These are phyloP conservation scores for Pythium rishiriense DNA, from an alignment of 352 stramenopile species.

Conservation along the genomic window DNA sequence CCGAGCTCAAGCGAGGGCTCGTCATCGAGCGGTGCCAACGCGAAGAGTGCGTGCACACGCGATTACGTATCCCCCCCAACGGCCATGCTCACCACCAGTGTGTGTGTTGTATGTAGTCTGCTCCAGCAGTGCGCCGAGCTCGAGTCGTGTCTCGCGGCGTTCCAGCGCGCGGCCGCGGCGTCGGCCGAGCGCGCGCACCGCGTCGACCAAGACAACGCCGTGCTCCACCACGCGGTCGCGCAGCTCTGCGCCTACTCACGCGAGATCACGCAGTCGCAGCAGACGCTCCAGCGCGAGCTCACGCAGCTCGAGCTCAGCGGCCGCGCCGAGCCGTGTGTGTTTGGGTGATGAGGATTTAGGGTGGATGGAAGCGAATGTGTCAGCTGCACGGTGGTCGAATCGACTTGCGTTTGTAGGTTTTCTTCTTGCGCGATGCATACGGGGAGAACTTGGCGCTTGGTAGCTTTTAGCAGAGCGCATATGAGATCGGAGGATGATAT, in stretches of 20 bases:
- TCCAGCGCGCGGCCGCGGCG: conserved; percentile 34
- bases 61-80: no score
- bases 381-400: no score
- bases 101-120: conserved; percentile 38
- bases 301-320: conserved; percentile 49
- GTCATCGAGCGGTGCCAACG: conserved; percentile 60
- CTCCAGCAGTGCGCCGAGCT: conserved; percentile 52
- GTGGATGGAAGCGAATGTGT: no score
- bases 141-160: conserved; percentile 49
- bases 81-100: no score
- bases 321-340: conserved; percentile 38
- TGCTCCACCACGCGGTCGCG: conserved; percentile 45
- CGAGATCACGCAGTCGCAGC: conserved; percentile 46
- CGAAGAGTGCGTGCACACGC: conserved; percentile 38
- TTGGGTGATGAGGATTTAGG: conserved; percentile 38
- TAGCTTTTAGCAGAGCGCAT: no score
- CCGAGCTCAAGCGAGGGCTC: conserved; percentile 48
- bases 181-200: conserved; percentile 36
- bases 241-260: conserved; percentile 58
- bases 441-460: no score
- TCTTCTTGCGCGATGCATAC: no score
- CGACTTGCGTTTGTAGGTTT: no score
- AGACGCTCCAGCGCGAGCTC: conserved; percentile 49
- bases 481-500: no score
- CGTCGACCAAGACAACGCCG: conserved; percentile 51